A percentile compares a stretch with the other conserved stretches of the same genome.
Evolutionary conservation across 2,329 filamentous ascomycete species (phyloP).

Genomic region (Microdochium bolleyi): DNA sequence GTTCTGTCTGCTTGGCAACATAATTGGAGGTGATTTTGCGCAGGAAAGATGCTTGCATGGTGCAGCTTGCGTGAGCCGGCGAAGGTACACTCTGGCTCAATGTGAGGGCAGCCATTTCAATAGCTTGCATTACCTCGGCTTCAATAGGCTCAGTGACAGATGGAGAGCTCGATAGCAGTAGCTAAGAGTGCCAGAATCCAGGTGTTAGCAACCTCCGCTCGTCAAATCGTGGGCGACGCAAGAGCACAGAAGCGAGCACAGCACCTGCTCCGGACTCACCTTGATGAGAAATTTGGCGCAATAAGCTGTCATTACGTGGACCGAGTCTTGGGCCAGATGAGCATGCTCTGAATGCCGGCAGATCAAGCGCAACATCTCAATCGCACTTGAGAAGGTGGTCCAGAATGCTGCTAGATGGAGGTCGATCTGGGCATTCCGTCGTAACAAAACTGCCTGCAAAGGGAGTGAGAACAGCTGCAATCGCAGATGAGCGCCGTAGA

Average conservation of each 20-base stretch:
- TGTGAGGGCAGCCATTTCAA: background rate
- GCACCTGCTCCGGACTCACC: slow-evolving; percentile 8
- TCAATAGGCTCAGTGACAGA: background rate
- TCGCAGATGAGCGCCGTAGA: slow-evolving; percentile 28
- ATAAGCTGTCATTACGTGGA: slow-evolving; percentile 33
- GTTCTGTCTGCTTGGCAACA: background rate
- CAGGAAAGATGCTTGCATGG: background rate
- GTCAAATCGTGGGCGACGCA: background rate
- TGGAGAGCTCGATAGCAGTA: background rate
- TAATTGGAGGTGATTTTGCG: background rate
- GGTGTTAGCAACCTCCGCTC: background rate
- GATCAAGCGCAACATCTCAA: slow-evolving; percentile 24
- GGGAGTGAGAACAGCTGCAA: slow-evolving; percentile 26
- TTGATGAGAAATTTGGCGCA: slow-evolving; percentile 29
- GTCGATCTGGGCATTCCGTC: slow-evolving; percentile 9
- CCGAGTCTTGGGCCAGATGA: slow-evolving; percentile 30
- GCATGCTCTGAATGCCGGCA: slow-evolving; percentile 17
- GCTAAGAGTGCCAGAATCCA: too few relatives aligned
- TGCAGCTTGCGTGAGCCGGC: background rate
- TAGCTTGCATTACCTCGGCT: background rate
- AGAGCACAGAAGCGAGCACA: background rate
- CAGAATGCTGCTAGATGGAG: slow-evolving; percentile 21
- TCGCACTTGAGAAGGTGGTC: slow-evolving; percentile 21
- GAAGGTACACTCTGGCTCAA: background rate
- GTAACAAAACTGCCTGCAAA: slow-evolving; percentile 20